Evolutionary conservation across 352 stramenopile genomes (phyloP).

Genomic region (Detonula confervacea): DNA sequence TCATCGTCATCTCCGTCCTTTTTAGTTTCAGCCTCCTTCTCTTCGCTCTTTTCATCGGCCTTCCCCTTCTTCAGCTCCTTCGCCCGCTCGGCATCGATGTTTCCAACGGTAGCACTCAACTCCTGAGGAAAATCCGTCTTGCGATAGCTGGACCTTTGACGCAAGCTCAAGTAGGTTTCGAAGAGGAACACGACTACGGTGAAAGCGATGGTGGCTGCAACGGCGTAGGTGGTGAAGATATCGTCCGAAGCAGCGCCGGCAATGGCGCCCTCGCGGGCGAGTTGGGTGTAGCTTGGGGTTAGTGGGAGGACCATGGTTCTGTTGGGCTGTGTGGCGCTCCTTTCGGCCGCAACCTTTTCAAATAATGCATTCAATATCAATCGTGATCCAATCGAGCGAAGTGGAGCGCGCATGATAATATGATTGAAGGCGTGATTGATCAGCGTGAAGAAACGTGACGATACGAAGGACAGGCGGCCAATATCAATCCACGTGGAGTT

Average conservation of each 20-base stretch:
- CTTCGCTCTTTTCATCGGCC: constrained; percentile 47
- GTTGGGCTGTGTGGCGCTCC: too few relatives aligned
- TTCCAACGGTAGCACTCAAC: constrained; percentile 65
- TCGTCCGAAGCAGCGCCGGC: constrained; percentile 3
- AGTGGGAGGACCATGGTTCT: too few relatives aligned
- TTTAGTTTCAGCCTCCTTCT: constrained; percentile 18
- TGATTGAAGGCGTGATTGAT: too few relatives aligned
- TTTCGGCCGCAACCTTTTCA: too few relatives aligned
- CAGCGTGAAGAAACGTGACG: too few relatives aligned
- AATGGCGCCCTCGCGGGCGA: not conserved
- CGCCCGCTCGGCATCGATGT: constrained; percentile 68
- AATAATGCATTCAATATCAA: too few relatives aligned
- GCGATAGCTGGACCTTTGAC: constrained; percentile 90
- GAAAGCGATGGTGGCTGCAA: constrained; percentile 87
- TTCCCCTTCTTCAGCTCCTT: constrained; percentile 29
- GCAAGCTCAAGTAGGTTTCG: constrained; percentile 92
- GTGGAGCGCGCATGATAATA: too few relatives aligned
- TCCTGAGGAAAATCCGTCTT: constrained; percentile 82
- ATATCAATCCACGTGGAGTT: too few relatives aligned
- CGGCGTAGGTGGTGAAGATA: constrained; percentile 6
- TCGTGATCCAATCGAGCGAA: too few relatives aligned
- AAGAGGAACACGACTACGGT: constrained; percentile 90
- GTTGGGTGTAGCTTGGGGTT: constrained; percentile 43
- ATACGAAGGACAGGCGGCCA: too few relatives aligned
- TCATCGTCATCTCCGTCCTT: constrained; percentile 18